Conservation (phyloP, 345 rosid genomes). For the Psidium guajava region DNA sequence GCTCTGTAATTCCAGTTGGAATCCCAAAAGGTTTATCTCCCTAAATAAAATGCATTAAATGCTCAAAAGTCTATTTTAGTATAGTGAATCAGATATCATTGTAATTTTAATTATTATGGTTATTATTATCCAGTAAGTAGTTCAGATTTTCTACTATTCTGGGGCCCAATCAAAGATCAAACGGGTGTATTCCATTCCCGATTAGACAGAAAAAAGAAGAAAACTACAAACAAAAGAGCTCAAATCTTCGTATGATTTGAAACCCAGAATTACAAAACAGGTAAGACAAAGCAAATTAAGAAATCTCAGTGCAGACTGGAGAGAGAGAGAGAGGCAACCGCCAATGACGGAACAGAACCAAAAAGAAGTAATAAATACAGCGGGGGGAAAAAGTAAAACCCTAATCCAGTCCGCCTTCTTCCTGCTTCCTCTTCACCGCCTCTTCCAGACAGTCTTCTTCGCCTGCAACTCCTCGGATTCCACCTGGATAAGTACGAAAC, state of each 20-base stretch:
- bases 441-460: not conserved
- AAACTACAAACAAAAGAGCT: not conserved
- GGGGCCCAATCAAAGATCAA: too few relatives aligned
- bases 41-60: not conserved
- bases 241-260: not conserved
- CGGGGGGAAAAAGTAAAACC: not conserved
- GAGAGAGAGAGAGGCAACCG: not conserved
- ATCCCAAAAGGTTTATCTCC: not conserved
- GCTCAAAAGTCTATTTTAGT: not conserved
- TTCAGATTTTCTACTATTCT: not conserved
- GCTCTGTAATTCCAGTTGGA: not conserved
- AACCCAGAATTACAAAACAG: not conserved
- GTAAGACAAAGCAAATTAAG: not conserved
- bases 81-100: not conserved
- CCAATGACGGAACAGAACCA: not conserved
- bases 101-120: not conserved
- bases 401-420: not conserved
- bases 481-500: not conserved
- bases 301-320: not conserved
- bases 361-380: not conserved
- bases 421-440: not conserved
- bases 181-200: too few relatives aligned
- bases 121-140: not conserved
- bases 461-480: not conserved
- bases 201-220: not conserved